Percentiles rank a stretch among this genome's conserved stretches.
Conservation (phyloP, 768 basidiomycete species). For the Russula olivacea region DNA sequence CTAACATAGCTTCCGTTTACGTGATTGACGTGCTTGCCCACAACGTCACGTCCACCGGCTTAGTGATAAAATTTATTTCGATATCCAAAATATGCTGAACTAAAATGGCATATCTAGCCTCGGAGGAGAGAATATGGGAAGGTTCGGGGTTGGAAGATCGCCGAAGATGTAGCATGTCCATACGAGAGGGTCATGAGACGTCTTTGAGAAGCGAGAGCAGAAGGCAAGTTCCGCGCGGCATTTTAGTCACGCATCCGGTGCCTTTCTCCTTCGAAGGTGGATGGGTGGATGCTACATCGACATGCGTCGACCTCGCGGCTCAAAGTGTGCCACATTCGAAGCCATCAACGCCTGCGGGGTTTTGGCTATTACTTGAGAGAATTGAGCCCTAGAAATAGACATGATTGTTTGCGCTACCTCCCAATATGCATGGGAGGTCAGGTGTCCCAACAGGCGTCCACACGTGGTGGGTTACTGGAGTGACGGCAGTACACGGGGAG, state of each 20-base stretch:
- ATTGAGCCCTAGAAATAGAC: neutral
- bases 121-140: neutral
- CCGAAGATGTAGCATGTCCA: neutral
- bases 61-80: slow-evolving; percentile 2
- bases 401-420: neutral
- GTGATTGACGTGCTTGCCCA: slow-evolving; percentile 2
- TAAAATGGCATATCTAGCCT: slow-evolving; percentile 4
- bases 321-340: slow-evolving; percentile 17
- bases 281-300: neutral
- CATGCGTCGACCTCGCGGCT: slow-evolving; percentile 8
- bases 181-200: slow-evolving; percentile 15
- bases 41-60: neutral
- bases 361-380: slow-evolving; percentile 5
- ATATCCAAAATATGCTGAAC: slow-evolving; percentile 1
- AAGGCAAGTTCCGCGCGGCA: slow-evolving; percentile 12
- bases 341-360: slow-evolving; percentile 5
- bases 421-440: slow-evolving; percentile 7
- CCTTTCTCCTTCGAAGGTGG: neutral
- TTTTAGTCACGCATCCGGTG: neutral
- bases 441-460: slow-evolving; percentile 4
- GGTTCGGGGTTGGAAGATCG: neutral
- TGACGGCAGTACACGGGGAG: slow-evolving; percentile 5
- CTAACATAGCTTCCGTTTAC: slow-evolving; percentile 3
- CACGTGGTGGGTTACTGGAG: slow-evolving; percentile 14
- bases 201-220: neutral